Percentiles rank a stretch among this genome's conserved stretches.
Evolutionary conservation across 148 eudicot species (phyloP).

Genomic region (Nepenthes mirabilis): DNA sequence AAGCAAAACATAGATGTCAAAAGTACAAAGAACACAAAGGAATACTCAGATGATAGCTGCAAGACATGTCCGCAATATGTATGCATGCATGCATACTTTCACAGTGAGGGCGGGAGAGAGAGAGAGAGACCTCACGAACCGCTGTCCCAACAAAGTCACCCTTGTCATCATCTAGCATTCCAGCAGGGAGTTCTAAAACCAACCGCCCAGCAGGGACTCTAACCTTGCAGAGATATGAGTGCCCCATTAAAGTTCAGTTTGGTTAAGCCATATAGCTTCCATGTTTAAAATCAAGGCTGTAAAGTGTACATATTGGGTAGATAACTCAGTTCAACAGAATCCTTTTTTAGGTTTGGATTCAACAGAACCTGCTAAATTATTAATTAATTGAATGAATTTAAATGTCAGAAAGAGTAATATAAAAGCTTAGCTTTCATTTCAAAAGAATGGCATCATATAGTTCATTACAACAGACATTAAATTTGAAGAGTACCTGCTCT

Average conservation of each 20-base stretch:
- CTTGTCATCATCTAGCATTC: conserved; percentile 89
- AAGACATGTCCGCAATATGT: neutral
- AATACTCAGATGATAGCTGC: neutral
- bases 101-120: conserved; percentile 4
- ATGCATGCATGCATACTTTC: neutral
- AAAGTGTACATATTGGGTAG: too few species aligned
- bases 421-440: too few species aligned
- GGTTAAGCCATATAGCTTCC: neutral
- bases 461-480: neutral
- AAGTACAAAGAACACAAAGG: too few species aligned
- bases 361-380: too few species aligned
- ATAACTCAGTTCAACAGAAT: too few species aligned
- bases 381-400: too few species aligned
- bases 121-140: conserved; percentile 66
- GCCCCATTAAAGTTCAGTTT: conserved; percentile 1
- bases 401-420: too few species aligned
- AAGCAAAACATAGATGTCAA: too few species aligned
- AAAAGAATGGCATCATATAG: too few species aligned
- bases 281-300: neutral
- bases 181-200: conserved; percentile 90
- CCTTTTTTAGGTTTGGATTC: too few species aligned
- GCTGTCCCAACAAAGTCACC: conserved; percentile 92
- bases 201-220: conserved; percentile 91
- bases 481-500: conserved; percentile 52
- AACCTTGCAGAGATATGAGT: conserved; percentile 38